phyloP scores from a whole-genome alignment of 2,329 filamentous ascomycete genomes.

The Metarhizium album region DNA sequence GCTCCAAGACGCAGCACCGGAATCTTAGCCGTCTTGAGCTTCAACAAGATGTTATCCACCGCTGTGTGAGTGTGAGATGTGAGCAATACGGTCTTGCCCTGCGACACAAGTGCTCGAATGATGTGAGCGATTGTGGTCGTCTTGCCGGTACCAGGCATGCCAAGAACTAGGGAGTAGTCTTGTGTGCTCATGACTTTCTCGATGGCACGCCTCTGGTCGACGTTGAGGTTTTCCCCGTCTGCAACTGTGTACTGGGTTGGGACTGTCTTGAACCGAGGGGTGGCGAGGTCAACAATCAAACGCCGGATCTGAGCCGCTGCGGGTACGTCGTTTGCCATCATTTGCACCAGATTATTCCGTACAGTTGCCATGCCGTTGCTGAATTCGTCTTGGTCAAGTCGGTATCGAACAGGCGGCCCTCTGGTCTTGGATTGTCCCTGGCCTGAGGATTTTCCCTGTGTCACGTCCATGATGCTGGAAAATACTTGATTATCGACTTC shows the following conservation, averaged over 20 bases:
- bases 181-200: conserved; percentile 91
- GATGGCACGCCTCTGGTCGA: conserved; percentile 78
- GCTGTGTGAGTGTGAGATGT: conserved; percentile 97
- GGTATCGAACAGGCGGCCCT: conserved; percentile 55
- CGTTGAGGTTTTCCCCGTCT: conserved; percentile 61
- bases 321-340: conserved; percentile 73
- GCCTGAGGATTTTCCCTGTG: conserved; percentile 39
- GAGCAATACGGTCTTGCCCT: conserved; percentile 84
- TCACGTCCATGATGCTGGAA: conserved; percentile 81
- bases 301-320: conserved; percentile 63
- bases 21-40: conserved; percentile 69
- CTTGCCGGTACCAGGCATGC: conserved; percentile 97
- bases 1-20: conserved; percentile 79
- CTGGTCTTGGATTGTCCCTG: conserved; percentile 41
- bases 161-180: conserved; percentile 93
- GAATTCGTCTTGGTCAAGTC: conserved; percentile 95
- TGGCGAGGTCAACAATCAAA: conserved; percentile 66
- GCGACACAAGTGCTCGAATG: conserved; percentile 76
- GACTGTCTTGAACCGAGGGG: conserved; percentile 61
- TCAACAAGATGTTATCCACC: conserved; percentile 94
- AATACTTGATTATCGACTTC: conserved; percentile 72
- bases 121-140: conserved; percentile 98
- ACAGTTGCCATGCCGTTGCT: conserved; percentile 95
- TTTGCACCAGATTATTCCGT: conserved; percentile 82
- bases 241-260: conserved; percentile 54